phyloP scores from a whole-genome alignment of 352 stramenopile genomes.

The Globisporangium canariense region DNA sequence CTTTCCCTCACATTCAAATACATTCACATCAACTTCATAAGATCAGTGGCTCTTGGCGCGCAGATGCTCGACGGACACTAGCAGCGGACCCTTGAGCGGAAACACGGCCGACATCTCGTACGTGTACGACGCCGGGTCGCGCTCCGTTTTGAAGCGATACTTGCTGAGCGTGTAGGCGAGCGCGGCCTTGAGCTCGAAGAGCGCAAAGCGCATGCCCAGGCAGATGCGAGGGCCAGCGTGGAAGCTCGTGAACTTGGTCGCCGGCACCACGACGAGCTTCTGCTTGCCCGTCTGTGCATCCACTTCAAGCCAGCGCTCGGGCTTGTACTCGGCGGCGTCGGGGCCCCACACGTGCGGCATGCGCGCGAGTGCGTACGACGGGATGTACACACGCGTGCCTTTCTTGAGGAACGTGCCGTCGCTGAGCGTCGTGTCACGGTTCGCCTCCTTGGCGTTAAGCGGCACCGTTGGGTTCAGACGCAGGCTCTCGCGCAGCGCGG shows the following conservation, averaged over 20 bases:
- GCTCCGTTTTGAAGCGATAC: slow-evolving; percentile 34
- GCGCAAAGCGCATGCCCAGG: slow-evolving; percentile 41
- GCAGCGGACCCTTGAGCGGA: slow-evolving; percentile 11
- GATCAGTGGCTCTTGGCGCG: slow-evolving; percentile 8
- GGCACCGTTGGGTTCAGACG: slow-evolving; percentile 63
- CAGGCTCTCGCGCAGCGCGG: slow-evolving; percentile 60
- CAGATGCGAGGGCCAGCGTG: slow-evolving; percentile 40
- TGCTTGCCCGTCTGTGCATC: slow-evolving; percentile 24
- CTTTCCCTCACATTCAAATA: too few species aligned
- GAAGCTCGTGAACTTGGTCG: slow-evolving; percentile 37
- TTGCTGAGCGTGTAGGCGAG: slow-evolving; percentile 30
- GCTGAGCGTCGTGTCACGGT: slow-evolving; percentile 46
- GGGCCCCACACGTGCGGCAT: slow-evolving; percentile 39
- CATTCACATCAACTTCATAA: not conserved
- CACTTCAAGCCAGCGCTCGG: slow-evolving; percentile 55
- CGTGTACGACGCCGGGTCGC: slow-evolving; percentile 35
- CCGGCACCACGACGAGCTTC: slow-evolving; percentile 8
- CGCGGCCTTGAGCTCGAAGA: slow-evolving; percentile 50
- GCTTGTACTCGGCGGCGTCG: slow-evolving; percentile 47
- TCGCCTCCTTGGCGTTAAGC: slow-evolving; percentile 51
- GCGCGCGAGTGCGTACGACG: slow-evolving; percentile 46
- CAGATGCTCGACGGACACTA: slow-evolving; percentile 2
- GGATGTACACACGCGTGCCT: slow-evolving; percentile 50
- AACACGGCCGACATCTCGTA: slow-evolving; percentile 45
- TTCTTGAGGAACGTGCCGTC: slow-evolving; percentile 56